Evolutionary conservation across 2,329 filamentous ascomycete genomes (phyloP), one percentile per base, ranked within the genome.

Genomic region (Pseudogymnoascus sp.): DNA sequence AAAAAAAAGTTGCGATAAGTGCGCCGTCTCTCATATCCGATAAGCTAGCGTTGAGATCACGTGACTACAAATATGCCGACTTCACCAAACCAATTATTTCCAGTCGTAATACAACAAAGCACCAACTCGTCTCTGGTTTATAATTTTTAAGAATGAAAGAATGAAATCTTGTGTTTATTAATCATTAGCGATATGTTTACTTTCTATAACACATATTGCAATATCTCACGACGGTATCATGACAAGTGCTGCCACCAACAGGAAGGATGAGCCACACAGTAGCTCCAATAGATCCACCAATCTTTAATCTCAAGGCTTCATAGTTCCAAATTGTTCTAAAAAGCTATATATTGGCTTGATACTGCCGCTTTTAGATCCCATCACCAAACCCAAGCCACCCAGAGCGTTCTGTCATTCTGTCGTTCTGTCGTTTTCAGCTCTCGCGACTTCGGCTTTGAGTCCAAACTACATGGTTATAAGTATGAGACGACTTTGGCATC

Each of bases 1-100:
- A 59, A 59, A 59, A 59, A 59, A 59, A 59, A 35, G 35, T 35
- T 59, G 55, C 55, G 55, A 58, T 58, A 58, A 58, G 55, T 58
- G 55, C 55, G 55, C 35, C 16, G 19, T 8, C 30, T 35, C 35
- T 59, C 30, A 35, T 59, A 59, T 59, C 55, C 35, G 55, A 59
- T 59, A 59, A 59, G 55, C 55, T 38, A 59, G 55, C 42, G 42
- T 1, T 4, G 1, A 19, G 2, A 22, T n/a, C 55, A 59, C 55
- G 55, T 59, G 55, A 59, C 14, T 2, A 0, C 9, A 5, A n/a
- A 52, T 14, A 28, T 52, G 5, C 16, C 7, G 14, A n/a, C 14
- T 28, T 25, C 42, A 30, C 23, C 42, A 52, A 52, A 52, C 19
- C 14, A 28, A 28, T 28, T 52, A 25, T 49, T 49, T 28, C 42